A percentile compares a stretch with the other conserved stretches of the same genome.
Conservation (phyloP, 345 rosid genomes). For the Bruguiera parviflora region DNA sequence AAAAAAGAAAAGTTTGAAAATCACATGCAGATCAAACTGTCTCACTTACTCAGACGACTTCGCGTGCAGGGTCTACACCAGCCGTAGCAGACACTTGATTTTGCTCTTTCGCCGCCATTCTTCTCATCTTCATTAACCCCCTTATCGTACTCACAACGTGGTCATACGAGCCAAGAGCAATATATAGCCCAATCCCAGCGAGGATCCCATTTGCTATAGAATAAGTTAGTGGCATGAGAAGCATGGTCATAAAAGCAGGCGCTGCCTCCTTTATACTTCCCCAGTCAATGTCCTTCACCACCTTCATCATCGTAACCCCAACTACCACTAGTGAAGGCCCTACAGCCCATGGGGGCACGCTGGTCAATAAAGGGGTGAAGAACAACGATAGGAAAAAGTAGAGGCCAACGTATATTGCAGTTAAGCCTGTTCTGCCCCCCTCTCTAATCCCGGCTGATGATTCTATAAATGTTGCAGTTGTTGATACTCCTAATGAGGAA, state of each 20-base stretch:
- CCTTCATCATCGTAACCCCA: conserved; percentile 90
- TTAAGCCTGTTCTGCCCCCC: conserved; percentile 87
- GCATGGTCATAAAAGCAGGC: conserved; percentile 78
- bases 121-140: conserved; percentile 47
- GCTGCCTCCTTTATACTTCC: conserved; percentile 59
- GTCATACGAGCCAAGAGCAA: conserved; percentile 64
- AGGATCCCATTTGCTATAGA: conserved; percentile 86
- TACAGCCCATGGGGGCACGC: conserved; percentile 90
- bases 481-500: conserved; percentile 63
- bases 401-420: conserved; percentile 57
- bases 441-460: conserved; percentile 85
- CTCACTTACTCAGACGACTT: conserved; percentile 27
- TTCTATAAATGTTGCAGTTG: conserved; percentile 64
- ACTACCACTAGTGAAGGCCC: conserved; percentile 82
- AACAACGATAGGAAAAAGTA: conserved; percentile 62
- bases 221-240: conserved; percentile 81
- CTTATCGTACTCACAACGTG: conserved; percentile 15
- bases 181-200: conserved; percentile 62
- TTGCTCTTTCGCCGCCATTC: conserved; percentile 46
- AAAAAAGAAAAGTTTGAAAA: background rate
- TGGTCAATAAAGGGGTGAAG: conserved; percentile 60
- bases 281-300: conserved; percentile 71
- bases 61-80: conserved; percentile 26
- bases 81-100: conserved; percentile 62
- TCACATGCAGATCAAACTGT: background rate